Evolutionary conservation across 805 yeast species (phyloP).

Genomic region (Ogataea zsoltii): DNA sequence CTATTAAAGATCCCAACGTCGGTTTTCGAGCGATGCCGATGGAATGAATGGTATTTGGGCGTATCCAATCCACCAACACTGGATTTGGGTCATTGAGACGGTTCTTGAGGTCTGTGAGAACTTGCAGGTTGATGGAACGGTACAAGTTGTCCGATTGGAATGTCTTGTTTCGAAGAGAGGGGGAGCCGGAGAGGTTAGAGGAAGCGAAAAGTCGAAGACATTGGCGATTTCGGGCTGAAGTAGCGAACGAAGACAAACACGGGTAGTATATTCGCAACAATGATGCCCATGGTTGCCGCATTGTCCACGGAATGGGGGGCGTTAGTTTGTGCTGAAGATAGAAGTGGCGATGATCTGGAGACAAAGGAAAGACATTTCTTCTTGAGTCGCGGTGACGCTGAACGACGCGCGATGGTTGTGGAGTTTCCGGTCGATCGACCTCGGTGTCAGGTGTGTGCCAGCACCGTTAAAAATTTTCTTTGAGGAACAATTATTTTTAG

Average conservation of each 20-base stretch:
- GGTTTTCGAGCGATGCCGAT: not conserved
- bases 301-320: not conserved
- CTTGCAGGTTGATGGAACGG: not conserved
- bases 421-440: not conserved
- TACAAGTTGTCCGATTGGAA: not conserved
- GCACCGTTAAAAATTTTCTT: slow-evolving; percentile 11
- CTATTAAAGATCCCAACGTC: slow-evolving; percentile 13
- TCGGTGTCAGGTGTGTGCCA: slow-evolving; percentile 9
- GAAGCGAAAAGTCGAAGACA: too few species aligned
- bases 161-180: not conserved
- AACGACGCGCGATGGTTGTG: slow-evolving; percentile 1
- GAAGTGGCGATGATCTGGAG: not conserved
- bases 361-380: too few species aligned
- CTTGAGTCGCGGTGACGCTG: too few species aligned
- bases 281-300: not conserved
- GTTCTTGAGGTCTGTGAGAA: not conserved
- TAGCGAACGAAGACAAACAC: too few species aligned
- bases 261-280: not conserved
- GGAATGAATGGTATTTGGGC: not conserved
- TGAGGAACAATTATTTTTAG: slow-evolving; percentile 6
- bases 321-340: not conserved
- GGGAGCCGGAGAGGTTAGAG: not conserved
- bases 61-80: not conserved
- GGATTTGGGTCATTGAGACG: not conserved
- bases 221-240: too few species aligned